phyloP scores from a whole-genome alignment of 2,329 filamentous ascomycete species.

The Colletotrichum euphorbiae region DNA sequence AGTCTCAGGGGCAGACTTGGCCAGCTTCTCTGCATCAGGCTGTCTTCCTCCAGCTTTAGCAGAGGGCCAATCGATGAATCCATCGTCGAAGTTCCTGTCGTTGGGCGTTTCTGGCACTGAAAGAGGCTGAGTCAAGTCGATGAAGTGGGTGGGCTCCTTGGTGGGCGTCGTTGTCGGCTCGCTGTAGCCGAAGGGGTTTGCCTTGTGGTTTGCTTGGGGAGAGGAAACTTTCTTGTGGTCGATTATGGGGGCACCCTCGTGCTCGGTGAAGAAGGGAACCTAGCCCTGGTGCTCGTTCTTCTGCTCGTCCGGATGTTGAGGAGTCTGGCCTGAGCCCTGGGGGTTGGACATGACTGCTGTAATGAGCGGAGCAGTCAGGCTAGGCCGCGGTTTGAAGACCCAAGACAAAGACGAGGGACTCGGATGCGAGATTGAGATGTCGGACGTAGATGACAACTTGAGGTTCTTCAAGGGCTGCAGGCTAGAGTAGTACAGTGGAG shows the following conservation, averaged over 20 bases:
- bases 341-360: slow-evolving; percentile 8
- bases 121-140: neutral
- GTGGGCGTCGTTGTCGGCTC: neutral
- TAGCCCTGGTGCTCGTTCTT: slow-evolving; percentile 11
- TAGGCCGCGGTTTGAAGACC: neutral
- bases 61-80: neutral
- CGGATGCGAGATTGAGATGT: no score
- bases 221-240: neutral
- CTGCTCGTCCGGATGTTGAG: neutral
- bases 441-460: no score
- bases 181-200: neutral
- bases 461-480: no score
- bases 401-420: neutral
- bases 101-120: neutral
- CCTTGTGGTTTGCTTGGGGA: neutral
- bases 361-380: neutral
- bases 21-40: neutral
- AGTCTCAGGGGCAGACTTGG: neutral
- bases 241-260: slow-evolving; percentile 20
- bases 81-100: neutral
- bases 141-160: neutral
- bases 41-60: neutral
- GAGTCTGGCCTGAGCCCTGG: neutral
- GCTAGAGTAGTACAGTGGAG: no score
- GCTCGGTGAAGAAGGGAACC: slow-evolving; percentile 33